Percentiles rank a stretch among this genome's conserved stretches.
Evolutionary conservation across 2,329 filamentous ascomycete species (phyloP).

Genomic region (Berkeleyomyces rouxiae): DNA sequence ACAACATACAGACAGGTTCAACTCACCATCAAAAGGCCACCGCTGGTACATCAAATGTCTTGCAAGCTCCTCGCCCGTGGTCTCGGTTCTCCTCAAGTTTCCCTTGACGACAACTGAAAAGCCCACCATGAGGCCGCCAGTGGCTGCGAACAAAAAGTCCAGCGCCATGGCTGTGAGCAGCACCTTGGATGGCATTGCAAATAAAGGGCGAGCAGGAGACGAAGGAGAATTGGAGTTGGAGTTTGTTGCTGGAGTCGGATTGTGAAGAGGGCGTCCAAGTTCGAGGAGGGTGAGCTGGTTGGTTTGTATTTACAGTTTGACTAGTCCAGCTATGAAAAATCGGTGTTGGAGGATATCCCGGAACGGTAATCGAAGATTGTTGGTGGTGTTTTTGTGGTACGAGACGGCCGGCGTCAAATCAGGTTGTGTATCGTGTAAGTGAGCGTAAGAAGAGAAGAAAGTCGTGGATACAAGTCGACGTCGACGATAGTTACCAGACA

Average conservation of each 20-base stretch:
- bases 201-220: not conserved
- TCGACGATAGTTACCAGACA: not conserved
- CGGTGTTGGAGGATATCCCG: not conserved
- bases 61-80: slow-evolving; percentile 29
- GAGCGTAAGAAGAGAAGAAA: slow-evolving; percentile 1
- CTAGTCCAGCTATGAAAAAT: slow-evolving; percentile 5
- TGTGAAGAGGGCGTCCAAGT: not conserved
- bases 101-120: slow-evolving; percentile 38
- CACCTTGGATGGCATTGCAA: slow-evolving; percentile 37
- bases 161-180: slow-evolving; percentile 31
- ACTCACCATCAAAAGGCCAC: slow-evolving; percentile 31
- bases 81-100: slow-evolving; percentile 26
- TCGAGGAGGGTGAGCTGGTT: not conserved
- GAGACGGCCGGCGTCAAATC: slow-evolving; percentile 8
- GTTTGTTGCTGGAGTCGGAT: not conserved
- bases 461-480: not conserved
- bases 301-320: not conserved
- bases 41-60: slow-evolving; percentile 35
- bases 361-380: not conserved
- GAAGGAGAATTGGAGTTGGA: not conserved
- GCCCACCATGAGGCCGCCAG: slow-evolving; percentile 37
- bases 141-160: slow-evolving; percentile 35
- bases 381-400: not conserved
- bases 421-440: not conserved
- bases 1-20: slow-evolving; percentile 17